phyloP scores from a whole-genome alignment of 2,329 filamentous ascomycete genomes.

The Whalleya microplaca region DNA sequence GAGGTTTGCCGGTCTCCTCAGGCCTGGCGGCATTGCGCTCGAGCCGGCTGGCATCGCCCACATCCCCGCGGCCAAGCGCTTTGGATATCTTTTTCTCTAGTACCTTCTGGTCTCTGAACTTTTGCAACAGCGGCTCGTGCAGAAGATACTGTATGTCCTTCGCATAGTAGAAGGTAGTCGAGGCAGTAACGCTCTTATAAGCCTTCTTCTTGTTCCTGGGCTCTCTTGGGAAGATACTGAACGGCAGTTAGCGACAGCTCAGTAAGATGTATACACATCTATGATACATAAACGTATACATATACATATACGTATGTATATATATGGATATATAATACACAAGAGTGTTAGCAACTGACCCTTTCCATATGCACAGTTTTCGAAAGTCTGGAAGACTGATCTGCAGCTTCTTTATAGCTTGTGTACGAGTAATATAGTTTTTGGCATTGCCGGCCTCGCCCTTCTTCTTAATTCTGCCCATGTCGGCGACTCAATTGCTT shows the following conservation, averaged over 20 bases:
- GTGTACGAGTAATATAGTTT: constrained; percentile 97
- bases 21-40: constrained; percentile 85
- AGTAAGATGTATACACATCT: neutral
- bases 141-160: constrained; percentile 99
- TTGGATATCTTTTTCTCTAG: constrained; percentile 97
- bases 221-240: constrained; percentile 90
- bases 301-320: too few species aligned
- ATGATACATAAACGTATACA: too few species aligned
- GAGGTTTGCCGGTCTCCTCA: constrained; percentile 88
- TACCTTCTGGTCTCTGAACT: constrained; percentile 96
- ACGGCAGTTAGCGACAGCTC: neutral
- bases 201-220: constrained; percentile 97
- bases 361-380: constrained; percentile 99
- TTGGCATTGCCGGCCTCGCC: constrained; percentile 90
- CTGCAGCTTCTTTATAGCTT: constrained; percentile 97
- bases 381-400: constrained; percentile 96
- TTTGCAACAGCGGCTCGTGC: constrained; percentile 90
- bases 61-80: constrained; percentile 89
- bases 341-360: constrained; percentile 40
- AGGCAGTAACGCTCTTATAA: constrained; percentile 84
- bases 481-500: constrained; percentile 34
- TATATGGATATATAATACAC: neutral
- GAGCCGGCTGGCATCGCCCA: constrained; percentile 82
- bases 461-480: constrained; percentile 90
- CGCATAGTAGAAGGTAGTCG: constrained; percentile 88